Base-by-base conservation (phyloP, 2,329 filamentous ascomycete genomes). In the Mycosphaerella sp. region DNA sequence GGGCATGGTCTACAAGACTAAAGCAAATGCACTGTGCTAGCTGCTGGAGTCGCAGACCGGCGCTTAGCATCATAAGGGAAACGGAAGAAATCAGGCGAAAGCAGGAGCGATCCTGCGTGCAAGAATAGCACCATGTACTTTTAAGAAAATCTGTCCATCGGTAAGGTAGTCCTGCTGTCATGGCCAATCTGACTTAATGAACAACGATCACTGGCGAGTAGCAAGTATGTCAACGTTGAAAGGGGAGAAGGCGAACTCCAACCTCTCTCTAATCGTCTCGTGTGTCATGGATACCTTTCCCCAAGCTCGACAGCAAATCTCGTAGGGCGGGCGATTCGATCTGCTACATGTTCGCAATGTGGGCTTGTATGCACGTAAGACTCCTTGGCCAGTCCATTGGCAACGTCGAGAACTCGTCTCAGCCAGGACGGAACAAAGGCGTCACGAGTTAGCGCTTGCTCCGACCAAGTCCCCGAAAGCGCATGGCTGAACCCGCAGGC, bases 381-480 rank as follows among this genome's bases (percentile, higher is more conserved):
- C 30, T 40, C 32, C 39, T 34, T 37, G 36, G 28, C 39, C 30
- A 13, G n/a, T 36, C 44, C 37, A 52, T 52, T 52, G 50, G 50
- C 44, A 27, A 47, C 37, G 32, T 43, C 27, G 30, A 17, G 18
- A 17, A n/a, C n/a, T n/a, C n/a, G n/a, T 34, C 34, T 42, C 32
- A 40, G 46, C 18, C 25, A 34, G 30, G 12, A 40, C 25, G 30
- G 41, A 39, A n/a, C 14, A 16, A 35, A 27, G 4, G 21, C 21
- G 21, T 25, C 50, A 40, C 39, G 39, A 52, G 39, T 39, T 37
- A 37, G 44, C 44, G 50, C 44, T 32, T 52, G 37, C 17, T 28
- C 34, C 35, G 35, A 13, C 43, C 37, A 32, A 39, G 32, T 52
- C 12, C 25, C 14, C 34, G n/a, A 18, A 27, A 27, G 44, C 50